phyloP scores from a whole-genome alignment of 2,329 filamentous ascomycete genomes.

The Lecanicillium sp. region DNA sequence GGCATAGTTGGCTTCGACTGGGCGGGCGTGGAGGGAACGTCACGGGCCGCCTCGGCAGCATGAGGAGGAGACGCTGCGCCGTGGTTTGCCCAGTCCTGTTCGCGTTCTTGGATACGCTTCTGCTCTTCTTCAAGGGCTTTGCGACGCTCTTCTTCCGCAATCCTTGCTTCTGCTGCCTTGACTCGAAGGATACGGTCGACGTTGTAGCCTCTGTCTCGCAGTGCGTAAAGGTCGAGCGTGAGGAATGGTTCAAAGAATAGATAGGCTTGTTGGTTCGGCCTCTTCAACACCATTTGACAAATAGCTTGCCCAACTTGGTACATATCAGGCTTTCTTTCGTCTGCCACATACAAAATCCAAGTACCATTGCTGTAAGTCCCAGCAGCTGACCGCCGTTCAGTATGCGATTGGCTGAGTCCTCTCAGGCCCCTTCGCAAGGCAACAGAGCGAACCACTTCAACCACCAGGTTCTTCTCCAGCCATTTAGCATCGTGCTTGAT shows the following conservation, averaged over 20 bases:
- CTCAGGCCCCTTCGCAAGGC: slow-evolving; percentile 68
- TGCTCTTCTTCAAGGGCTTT: slow-evolving; percentile 67
- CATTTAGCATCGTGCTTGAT: slow-evolving; percentile 83
- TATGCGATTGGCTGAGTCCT: slow-evolving; percentile 60
- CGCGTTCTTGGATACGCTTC: slow-evolving; percentile 51
- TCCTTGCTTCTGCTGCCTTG: slow-evolving; percentile 77
- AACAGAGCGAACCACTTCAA: slow-evolving; percentile 72
- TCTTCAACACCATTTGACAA: slow-evolving; percentile 68
- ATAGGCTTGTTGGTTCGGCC: slow-evolving; percentile 81
- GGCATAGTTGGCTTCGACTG: slow-evolving; percentile 51
- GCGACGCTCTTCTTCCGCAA: slow-evolving; percentile 75
- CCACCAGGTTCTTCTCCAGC: slow-evolving; percentile 76
- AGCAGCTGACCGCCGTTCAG: slow-evolving; percentile 68
- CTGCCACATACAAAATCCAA: slow-evolving; percentile 68
- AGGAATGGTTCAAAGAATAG: slow-evolving; percentile 88
- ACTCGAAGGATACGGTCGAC: slow-evolving; percentile 87
- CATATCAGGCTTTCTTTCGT: slow-evolving; percentile 61
- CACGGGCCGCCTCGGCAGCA: slow-evolving; percentile 27
- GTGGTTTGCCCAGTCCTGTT: slow-evolving; percentile 34
- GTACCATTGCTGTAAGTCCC: slow-evolving; percentile 44
- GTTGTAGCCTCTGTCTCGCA: slow-evolving; percentile 87
- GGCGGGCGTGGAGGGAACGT: slow-evolving; percentile 32
- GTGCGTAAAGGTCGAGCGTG: slow-evolving; percentile 71
- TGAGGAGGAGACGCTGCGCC: slow-evolving; percentile 8
- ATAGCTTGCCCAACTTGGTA: slow-evolving; percentile 90